Conservation (phyloP, 768 basidiomycete genomes). For the Suillus placidus region DNA sequence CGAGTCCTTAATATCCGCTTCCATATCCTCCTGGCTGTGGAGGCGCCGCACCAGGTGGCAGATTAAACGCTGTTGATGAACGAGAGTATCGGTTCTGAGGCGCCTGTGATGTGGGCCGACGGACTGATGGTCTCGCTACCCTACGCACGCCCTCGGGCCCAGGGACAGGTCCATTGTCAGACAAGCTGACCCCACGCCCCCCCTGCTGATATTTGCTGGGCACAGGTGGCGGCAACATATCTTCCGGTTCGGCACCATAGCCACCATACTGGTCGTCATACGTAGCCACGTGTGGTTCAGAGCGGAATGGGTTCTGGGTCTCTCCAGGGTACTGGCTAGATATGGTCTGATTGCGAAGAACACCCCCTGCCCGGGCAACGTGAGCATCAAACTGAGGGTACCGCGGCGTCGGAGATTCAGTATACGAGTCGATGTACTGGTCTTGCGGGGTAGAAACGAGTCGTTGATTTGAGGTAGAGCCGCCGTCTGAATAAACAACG, state of each 20-base stretch:
- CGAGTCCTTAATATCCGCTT: constrained; percentile 13
- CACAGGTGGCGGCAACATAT: constrained; percentile 24
- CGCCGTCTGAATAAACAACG: constrained; percentile 36
- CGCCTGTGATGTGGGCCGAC: constrained; percentile 63
- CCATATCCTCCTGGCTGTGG: constrained; percentile 43
- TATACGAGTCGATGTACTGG: constrained; percentile 32
- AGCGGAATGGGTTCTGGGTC: constrained; percentile 60
- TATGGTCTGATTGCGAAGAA: constrained; percentile 42
- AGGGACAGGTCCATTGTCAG: constrained; percentile 84
- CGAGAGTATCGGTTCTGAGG: constrained; percentile 76
- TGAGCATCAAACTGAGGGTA: constrained; percentile 43
- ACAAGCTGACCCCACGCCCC: constrained; percentile 73
- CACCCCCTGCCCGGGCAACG: constrained; percentile 41
- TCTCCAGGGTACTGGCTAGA: constrained; percentile 47
- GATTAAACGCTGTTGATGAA: constrained; percentile 47
- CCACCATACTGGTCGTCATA: constrained; percentile 40
- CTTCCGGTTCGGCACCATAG: constrained; percentile 41
- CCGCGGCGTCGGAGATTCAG: constrained; percentile 22
- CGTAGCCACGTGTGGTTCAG: constrained; percentile 44
- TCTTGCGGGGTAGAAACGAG: constrained; percentile 41
- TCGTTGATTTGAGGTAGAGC: constrained; percentile 46
- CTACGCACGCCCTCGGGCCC: constrained; percentile 77
- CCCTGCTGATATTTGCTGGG: constrained; percentile 23
- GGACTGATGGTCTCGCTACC: constrained; percentile 62
- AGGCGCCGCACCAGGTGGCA: constrained; percentile 79